Evolutionary conservation across 805 yeast species (phyloP).

Genomic region (Wickerhamomyces sydowiorum): DNA sequence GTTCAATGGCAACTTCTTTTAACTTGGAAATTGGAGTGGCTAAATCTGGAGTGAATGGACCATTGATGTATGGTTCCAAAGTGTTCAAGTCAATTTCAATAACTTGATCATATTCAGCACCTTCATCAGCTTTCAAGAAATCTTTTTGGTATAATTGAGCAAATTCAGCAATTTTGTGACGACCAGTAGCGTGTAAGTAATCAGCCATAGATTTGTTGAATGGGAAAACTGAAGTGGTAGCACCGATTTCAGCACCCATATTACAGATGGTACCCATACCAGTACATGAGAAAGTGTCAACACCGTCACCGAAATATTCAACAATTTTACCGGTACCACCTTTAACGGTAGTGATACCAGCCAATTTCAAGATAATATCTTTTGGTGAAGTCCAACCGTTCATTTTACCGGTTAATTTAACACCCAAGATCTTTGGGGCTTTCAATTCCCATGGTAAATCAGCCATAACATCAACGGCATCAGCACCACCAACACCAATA

Average conservation of each 20-base stretch:
- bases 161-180: conserved; percentile 78
- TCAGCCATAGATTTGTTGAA: conserved; percentile 85
- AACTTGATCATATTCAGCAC: conserved; percentile 91
- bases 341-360: conserved; percentile 92
- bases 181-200: conserved; percentile 81
- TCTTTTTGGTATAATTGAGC: conserved; percentile 63
- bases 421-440: conserved; percentile 95
- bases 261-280: conserved; percentile 99
- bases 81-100: conserved; percentile 92
- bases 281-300: conserved; percentile 85
- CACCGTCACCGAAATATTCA: conserved; percentile 96
- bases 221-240: conserved; percentile 97
- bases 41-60: conserved; percentile 75
- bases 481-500: conserved; percentile 99
- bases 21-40: conserved; percentile 84
- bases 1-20: conserved; percentile 74
- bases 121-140: conserved; percentile 80
- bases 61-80: conserved; percentile 94
- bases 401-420: conserved; percentile 86
- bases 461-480: conserved; percentile 95
- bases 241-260: conserved; percentile 99
- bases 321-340: conserved; percentile 98
- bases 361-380: conserved; percentile 88
- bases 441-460: conserved; percentile 95
- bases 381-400: conserved; percentile 97